A percentile compares a stretch with the other conserved stretches of the same genome.
Conservation (phyloP, 192 early-diverging fungal species). For the Podochytrium sp. region DNA sequence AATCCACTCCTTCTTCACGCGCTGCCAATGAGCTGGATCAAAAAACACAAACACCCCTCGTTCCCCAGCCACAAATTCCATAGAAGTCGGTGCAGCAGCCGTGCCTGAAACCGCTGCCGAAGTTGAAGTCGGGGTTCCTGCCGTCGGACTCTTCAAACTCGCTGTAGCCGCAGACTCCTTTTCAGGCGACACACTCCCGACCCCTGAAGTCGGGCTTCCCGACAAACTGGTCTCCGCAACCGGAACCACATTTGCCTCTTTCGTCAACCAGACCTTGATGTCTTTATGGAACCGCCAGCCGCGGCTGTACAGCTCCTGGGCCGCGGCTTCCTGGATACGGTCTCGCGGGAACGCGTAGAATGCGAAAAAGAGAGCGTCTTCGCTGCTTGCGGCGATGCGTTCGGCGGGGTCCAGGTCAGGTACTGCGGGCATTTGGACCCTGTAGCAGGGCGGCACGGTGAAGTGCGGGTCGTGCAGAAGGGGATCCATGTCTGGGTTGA, state of each 20-base stretch:
- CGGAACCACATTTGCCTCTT: too few species aligned
- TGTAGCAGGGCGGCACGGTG: conserved; percentile 83
- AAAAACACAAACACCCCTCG: conserved; percentile 90
- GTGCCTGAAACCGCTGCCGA: too few species aligned
- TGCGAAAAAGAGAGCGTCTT: conserved; percentile 96
- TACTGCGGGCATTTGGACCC: conserved; percentile 23
- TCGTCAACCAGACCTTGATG: conserved; percentile 87
- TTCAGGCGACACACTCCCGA: too few species aligned
- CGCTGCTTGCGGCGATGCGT: conserved; percentile 74
- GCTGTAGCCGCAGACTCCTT: neutral
- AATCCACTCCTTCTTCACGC: conserved; percentile 87
- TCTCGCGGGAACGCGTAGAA: conserved; percentile 98
- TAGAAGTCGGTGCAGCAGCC: neutral
- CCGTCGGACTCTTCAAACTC: too few species aligned
- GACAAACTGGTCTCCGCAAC: too few species aligned
- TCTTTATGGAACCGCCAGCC: conserved; percentile 98
- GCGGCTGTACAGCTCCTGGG: conserved; percentile 90
- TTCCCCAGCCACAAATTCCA: conserved; percentile 57
- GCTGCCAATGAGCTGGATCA: conserved; percentile 88
- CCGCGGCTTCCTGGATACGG: conserved; percentile 87
- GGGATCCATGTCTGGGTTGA: conserved; percentile 7
- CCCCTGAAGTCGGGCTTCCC: too few species aligned
- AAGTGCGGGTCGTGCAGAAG: conserved; percentile 78
- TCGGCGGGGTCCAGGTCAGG: conserved; percentile 63
- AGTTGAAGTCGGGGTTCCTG: too few species aligned